Conservation (phyloP, 2,329 filamentous ascomycete species). For the Alternaria sp. region DNA sequence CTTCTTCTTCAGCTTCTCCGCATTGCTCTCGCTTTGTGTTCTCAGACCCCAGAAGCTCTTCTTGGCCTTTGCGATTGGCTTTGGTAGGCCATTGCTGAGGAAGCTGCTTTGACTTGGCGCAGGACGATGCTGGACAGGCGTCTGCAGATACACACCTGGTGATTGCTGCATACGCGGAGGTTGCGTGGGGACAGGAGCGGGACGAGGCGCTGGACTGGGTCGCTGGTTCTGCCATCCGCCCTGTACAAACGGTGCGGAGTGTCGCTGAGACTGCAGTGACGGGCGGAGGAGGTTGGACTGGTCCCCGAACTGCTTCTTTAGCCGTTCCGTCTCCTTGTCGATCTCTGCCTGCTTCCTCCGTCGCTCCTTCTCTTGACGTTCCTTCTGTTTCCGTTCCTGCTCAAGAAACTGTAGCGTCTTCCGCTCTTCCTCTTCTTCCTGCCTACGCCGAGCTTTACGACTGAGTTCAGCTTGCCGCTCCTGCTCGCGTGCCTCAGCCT, state of each 20-base stretch:
- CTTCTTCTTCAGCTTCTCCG: conserved; percentile 54
- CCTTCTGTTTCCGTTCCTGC: conserved; percentile 63
- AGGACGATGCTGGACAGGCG: conserved; percentile 34
- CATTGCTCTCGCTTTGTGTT: conserved; percentile 41
- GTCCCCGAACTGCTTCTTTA: conserved; percentile 72
- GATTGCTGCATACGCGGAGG: conserved; percentile 23
- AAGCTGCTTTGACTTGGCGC: conserved; percentile 47
- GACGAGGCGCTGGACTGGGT: conserved; percentile 16
- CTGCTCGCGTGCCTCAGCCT: conserved; percentile 56
- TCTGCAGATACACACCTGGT: conserved; percentile 46
- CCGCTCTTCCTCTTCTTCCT: conserved; percentile 65
- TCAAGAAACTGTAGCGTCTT: conserved; percentile 47
- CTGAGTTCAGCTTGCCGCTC: conserved; percentile 55
- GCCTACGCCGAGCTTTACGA: conserved; percentile 65
- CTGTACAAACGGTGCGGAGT: conserved; percentile 35
- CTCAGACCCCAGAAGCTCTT: conserved; percentile 52
- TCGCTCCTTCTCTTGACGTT: conserved; percentile 70
- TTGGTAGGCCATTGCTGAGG: conserved; percentile 45
- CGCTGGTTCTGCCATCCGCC: conserved; percentile 25
- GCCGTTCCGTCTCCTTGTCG: conserved; percentile 78
- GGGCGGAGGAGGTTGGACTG: conserved; percentile 41
- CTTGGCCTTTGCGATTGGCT: conserved; percentile 43
- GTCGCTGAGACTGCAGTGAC: conserved; percentile 32
- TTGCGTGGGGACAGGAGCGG: conserved; percentile 30
- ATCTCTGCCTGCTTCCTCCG: conserved; percentile 62